These are phyloP conservation scores for Allodekkera sacchari DNA, from an alignment of 805 yeast species.

Conservation along the genomic window DNA sequence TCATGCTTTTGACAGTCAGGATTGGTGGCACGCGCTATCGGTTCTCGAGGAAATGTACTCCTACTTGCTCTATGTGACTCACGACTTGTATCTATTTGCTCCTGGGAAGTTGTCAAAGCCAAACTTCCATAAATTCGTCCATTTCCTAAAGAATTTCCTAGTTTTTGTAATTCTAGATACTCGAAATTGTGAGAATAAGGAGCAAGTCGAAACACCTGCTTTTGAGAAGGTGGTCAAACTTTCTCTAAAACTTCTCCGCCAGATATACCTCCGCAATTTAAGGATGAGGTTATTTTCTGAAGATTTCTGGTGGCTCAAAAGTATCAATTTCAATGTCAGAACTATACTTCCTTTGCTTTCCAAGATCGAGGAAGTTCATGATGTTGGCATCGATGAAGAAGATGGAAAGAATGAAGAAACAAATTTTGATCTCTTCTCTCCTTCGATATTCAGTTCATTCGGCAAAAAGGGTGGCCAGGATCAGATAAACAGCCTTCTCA, in stretches of 20 bases:
- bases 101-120: constrained; percentile 31
- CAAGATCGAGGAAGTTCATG: constrained; percentile 12
- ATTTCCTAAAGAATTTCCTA: constrained; percentile 42
- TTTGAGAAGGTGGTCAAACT: constrained; percentile 18
- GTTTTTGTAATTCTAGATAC: constrained; percentile 28
- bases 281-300: constrained; percentile 43
- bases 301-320: constrained; percentile 44
- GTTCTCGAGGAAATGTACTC: constrained; percentile 56
- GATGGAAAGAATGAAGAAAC: constrained; percentile 2
- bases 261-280: constrained; percentile 58
- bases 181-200: too few relatives aligned
- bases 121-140: constrained; percentile 33
- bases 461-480: constrained; percentile 6
- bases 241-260: constrained; percentile 50
- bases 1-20: not conserved
- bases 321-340: constrained; percentile 8
- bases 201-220: too few relatives aligned
- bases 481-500: constrained; percentile 32
- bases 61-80: constrained; percentile 58
- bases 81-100: constrained; percentile 50
- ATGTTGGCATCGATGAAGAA: constrained; percentile 5
- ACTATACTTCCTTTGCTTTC: constrained; percentile 15
- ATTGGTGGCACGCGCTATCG: constrained; percentile 31
- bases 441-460: not conserved
- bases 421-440: constrained; percentile 1